phyloP scores from a whole-genome alignment of 2,329 filamentous ascomycete species.

The Dactylellina leptospora region DNA sequence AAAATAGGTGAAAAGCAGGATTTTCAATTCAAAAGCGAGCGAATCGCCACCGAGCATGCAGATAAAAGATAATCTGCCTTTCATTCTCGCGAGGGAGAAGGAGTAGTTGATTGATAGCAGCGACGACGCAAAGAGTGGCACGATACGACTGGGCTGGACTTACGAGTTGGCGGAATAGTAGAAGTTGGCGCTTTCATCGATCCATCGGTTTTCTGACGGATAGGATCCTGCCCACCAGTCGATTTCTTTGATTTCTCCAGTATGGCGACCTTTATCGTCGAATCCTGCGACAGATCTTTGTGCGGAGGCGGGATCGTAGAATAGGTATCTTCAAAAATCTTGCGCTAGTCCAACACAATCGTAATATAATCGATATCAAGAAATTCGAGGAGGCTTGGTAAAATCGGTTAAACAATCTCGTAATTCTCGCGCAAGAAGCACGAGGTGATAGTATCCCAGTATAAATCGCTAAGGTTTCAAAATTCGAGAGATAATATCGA shows the following conservation, averaged over 20 bases:
- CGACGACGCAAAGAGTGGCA: conserved; percentile 19
- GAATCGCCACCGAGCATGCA: conserved; percentile 53
- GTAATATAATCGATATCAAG: conserved; percentile 15
- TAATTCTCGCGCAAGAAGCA: conserved; percentile 37
- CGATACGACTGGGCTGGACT: conserved; percentile 30
- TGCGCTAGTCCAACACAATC: conserved; percentile 26
- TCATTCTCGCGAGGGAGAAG: conserved; percentile 22
- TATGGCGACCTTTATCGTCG: conserved; percentile 42
- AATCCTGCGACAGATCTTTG: conserved; percentile 2
- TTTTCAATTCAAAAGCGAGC: conserved; percentile 51
- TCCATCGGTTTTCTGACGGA: conserved; percentile 52
- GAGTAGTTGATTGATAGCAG: conserved; percentile 24
- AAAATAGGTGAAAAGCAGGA: too few relatives aligned
- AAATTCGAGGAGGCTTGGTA: conserved; percentile 7
- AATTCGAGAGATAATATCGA: conserved; percentile 30
- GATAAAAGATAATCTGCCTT: conserved; percentile 39
- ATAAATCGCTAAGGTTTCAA: conserved; percentile 23
- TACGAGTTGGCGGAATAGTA: conserved; percentile 46
- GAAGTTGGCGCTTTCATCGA: conserved; percentile 49
- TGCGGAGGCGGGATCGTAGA: neutral
- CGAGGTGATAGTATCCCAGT: conserved; percentile 14
- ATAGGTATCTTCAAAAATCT: conserved; percentile 2
- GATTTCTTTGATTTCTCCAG: conserved; percentile 52
- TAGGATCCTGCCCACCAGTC: conserved; percentile 50
- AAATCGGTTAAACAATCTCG: conserved; percentile 9